Evolutionary conservation across 768 basidiomycete genomes (phyloP).

Genomic region (Pisolithus sp.): DNA sequence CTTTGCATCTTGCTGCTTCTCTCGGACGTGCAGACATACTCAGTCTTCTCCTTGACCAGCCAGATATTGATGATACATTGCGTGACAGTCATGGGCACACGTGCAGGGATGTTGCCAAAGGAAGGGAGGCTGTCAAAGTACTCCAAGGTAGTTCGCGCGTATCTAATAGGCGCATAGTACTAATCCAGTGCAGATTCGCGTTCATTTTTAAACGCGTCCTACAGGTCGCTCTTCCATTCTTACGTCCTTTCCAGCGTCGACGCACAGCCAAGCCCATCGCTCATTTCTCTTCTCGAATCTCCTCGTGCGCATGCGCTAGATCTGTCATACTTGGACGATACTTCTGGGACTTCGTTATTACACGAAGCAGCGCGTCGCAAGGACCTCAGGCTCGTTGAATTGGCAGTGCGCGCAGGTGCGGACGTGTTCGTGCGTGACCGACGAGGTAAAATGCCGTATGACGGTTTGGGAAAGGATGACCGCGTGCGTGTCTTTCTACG

Average conservation of each 20-base stretch:
- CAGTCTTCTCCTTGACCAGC: slow-evolving; percentile 69
- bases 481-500: slow-evolving; percentile 74
- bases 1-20: slow-evolving; percentile 67
- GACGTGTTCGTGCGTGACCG: slow-evolving; percentile 85
- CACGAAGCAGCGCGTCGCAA: slow-evolving; percentile 84
- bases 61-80: slow-evolving; percentile 71
- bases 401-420: slow-evolving; percentile 79
- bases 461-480: slow-evolving; percentile 71
- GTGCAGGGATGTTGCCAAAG: slow-evolving; percentile 65
- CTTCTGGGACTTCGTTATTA: slow-evolving; percentile 69
- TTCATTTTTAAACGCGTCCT: slow-evolving; percentile 66
- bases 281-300: slow-evolving; percentile 55
- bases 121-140: slow-evolving; percentile 55
- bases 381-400: slow-evolving; percentile 75
- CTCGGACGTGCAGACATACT: slow-evolving; percentile 71
- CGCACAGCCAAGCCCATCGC: slow-evolving; percentile 35
- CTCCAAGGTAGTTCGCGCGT: slow-evolving; percentile 53
- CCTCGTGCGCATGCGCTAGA: slow-evolving; percentile 68
- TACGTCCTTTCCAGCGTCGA: slow-evolving; percentile 60
- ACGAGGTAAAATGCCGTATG: slow-evolving; percentile 62
- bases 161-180: background rate
- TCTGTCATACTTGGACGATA: slow-evolving; percentile 73
- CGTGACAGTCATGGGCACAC: slow-evolving; percentile 62
- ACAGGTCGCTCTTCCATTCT: slow-evolving; percentile 62
- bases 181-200: slow-evolving; percentile 57